phyloP scores from a whole-genome alignment of 768 basidiomycete genomes.

The Fistulinella prunicolor region DNA sequence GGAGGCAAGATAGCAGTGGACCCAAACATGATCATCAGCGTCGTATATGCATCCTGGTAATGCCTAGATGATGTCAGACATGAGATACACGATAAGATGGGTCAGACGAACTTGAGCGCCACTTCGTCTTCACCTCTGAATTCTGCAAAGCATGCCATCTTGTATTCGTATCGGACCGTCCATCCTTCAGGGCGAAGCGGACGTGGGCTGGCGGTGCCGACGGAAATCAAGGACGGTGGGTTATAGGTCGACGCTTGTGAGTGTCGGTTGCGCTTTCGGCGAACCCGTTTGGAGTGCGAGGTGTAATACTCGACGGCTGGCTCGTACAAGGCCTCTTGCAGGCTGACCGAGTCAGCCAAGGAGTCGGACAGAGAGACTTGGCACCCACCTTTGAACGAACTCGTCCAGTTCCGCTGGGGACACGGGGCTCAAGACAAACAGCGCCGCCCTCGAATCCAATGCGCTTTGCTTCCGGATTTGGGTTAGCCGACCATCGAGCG shows the following conservation, averaged over 20 bases:
- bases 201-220: slow-evolving; percentile 41
- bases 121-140: slow-evolving; percentile 91
- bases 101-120: slow-evolving; percentile 72
- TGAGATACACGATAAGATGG: not conserved
- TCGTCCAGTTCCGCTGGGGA: slow-evolving; percentile 80
- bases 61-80: slow-evolving; percentile 55
- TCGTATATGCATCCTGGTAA: slow-evolving; percentile 90
- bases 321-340: slow-evolving; percentile 87
- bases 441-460: slow-evolving; percentile 85
- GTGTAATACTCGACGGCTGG: slow-evolving; percentile 93
- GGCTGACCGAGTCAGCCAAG: slow-evolving; percentile 38
- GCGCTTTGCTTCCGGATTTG: slow-evolving; percentile 85
- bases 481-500: slow-evolving; percentile 79
- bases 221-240: slow-evolving; percentile 43
- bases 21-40: slow-evolving; percentile 82
- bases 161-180: slow-evolving; percentile 97
- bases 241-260: slow-evolving; percentile 56
- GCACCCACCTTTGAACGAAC: slow-evolving; percentile 73
- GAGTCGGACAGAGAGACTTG: not conserved
- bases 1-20: slow-evolving; percentile 84
- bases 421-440: slow-evolving; percentile 95
- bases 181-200: slow-evolving; percentile 84
- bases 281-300: slow-evolving; percentile 86
- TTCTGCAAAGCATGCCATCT: slow-evolving; percentile 95
- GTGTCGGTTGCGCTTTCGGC: slow-evolving; percentile 84